phyloP scores from a whole-genome alignment of 2,329 filamentous ascomycete species.

The Colletotrichum plurivorum region DNA sequence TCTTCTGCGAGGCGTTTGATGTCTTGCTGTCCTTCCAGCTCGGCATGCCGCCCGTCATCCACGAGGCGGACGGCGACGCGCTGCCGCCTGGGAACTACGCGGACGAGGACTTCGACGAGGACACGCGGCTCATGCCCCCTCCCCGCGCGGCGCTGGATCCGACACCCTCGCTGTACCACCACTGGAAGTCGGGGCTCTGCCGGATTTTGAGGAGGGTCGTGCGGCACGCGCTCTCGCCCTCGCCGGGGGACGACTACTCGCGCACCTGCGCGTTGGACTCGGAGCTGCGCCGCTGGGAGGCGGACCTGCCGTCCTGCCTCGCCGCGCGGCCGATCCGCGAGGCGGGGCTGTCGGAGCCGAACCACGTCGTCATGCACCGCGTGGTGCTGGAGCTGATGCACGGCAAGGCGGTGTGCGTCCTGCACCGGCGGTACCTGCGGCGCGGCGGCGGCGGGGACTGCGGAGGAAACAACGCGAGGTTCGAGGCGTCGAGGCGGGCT shows the following conservation, averaged over 20 bases:
- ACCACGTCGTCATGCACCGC: slow-evolving; percentile 62
- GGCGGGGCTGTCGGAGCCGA: slow-evolving; percentile 59
- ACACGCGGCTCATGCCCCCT: slow-evolving; percentile 56
- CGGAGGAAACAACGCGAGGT: slow-evolving; percentile 49
- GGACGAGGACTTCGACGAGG: slow-evolving; percentile 67
- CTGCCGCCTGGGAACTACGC: slow-evolving; percentile 60
- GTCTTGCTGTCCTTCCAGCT: slow-evolving; percentile 65
- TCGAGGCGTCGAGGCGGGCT: slow-evolving; percentile 55
- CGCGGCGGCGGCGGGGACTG: slow-evolving; percentile 45
- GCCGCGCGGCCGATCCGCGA: slow-evolving; percentile 57
- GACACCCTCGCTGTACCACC: slow-evolving; percentile 59
- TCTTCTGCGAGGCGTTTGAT: slow-evolving; percentile 63
- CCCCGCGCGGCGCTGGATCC: slow-evolving; percentile 59
- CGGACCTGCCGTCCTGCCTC: slow-evolving; percentile 56
- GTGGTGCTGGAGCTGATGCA: slow-evolving; percentile 64
- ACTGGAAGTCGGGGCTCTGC: slow-evolving; percentile 59
- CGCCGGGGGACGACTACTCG: slow-evolving; percentile 50
- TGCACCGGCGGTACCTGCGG: slow-evolving; percentile 64
- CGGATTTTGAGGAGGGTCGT: slow-evolving; percentile 60
- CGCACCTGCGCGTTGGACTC: slow-evolving; percentile 53
- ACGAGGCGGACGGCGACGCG: slow-evolving; percentile 62
- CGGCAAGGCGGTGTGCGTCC: slow-evolving; percentile 63
- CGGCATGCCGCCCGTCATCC: slow-evolving; percentile 66
- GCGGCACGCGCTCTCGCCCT: slow-evolving; percentile 55
- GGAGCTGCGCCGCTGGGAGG: slow-evolving; percentile 55